Percentiles rank a stretch among this genome's conserved stretches.
Evolutionary conservation across 306 rosid species (phyloP).

Genomic region (Prunus padus): DNA sequence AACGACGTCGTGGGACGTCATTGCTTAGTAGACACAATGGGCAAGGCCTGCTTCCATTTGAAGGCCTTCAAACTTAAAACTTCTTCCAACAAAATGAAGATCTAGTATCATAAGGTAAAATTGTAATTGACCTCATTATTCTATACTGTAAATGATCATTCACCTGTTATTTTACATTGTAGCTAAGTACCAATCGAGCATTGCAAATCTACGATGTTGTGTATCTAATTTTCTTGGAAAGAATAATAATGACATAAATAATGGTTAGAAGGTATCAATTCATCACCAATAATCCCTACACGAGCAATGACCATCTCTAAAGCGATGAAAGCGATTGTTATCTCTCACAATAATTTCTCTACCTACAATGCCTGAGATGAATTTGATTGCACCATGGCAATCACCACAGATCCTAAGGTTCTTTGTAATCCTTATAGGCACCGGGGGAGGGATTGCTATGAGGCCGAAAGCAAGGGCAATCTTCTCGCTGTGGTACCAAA

Average conservation of each 20-base stretch:
- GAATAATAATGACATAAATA: background rate
- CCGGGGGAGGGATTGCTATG: slow-evolving; percentile 57
- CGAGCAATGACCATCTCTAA: slow-evolving; percentile 57
- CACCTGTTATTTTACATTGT: too few species aligned
- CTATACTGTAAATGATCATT: too few species aligned
- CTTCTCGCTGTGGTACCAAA: slow-evolving; percentile 81
- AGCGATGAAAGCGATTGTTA: slow-evolving; percentile 65
- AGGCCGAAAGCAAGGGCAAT: slow-evolving; percentile 82
- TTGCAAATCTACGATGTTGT: too few species aligned
- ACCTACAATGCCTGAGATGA: slow-evolving; percentile 58
- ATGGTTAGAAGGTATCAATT: background rate
- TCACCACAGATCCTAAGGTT: slow-evolving; percentile 54
- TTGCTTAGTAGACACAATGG: background rate
- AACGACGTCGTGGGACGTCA: background rate
- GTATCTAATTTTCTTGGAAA: too few species aligned
- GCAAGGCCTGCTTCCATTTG: too few species aligned
- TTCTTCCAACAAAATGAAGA: too few species aligned
- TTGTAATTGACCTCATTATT: too few species aligned
- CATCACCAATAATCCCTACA: slow-evolving; percentile 72
- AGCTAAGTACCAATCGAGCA: too few species aligned
- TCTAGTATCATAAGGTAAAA: too few species aligned
- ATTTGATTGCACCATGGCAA: slow-evolving; percentile 46
- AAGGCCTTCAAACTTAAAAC: too few species aligned
- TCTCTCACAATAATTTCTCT: slow-evolving; percentile 72
- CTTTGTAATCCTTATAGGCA: slow-evolving; percentile 65